These are phyloP conservation scores for Arabidopsis lyrata DNA, from an alignment of 441 rosid genomes.

Conservation along the genomic window DNA sequence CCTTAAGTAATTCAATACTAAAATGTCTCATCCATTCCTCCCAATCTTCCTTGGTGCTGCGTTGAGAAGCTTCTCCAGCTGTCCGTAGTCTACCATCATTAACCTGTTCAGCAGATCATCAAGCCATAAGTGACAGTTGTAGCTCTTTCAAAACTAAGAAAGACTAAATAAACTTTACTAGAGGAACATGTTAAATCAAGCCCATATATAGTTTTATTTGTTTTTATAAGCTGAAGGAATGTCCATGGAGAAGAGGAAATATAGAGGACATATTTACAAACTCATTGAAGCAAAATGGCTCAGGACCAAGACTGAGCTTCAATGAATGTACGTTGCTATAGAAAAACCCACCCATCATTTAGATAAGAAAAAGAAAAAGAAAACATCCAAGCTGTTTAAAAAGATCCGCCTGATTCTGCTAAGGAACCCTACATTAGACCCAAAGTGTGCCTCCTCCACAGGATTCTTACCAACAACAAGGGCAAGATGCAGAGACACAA, in stretches of 20 bases:
- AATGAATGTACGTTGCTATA: slow-evolving; percentile 16
- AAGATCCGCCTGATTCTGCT: slow-evolving; percentile 24
- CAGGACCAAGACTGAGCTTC: slow-evolving; percentile 23
- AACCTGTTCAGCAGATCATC: slow-evolving; percentile 58
- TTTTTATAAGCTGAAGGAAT: slow-evolving; percentile 20
- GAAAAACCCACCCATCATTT: slow-evolving; percentile 22
- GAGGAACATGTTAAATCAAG: slow-evolving; percentile 26
- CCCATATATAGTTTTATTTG: slow-evolving; percentile 23
- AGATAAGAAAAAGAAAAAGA: neutral
- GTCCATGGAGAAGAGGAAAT: slow-evolving; percentile 21
- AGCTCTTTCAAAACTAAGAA: slow-evolving; percentile 27
- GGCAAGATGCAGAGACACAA: slow-evolving; percentile 31
- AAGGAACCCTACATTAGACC: no score
- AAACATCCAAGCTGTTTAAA: slow-evolving; percentile 9
- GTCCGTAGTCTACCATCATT: slow-evolving; percentile 92
- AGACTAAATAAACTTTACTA: slow-evolving; percentile 28
- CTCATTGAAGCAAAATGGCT: slow-evolving; percentile 27
- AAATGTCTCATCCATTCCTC: slow-evolving; percentile 99
- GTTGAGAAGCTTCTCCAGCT: slow-evolving; percentile 99
- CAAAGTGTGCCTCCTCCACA: slow-evolving; percentile 2
- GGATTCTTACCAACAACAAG: slow-evolving; percentile 25
- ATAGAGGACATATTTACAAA: slow-evolving; percentile 6
- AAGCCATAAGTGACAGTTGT: slow-evolving; percentile 36
- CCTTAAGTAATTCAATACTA: slow-evolving; percentile 96
- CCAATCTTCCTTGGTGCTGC: slow-evolving; percentile 99